Base-by-base conservation (phyloP, 345 rosid species). In the Aegle marmelos region DNA sequence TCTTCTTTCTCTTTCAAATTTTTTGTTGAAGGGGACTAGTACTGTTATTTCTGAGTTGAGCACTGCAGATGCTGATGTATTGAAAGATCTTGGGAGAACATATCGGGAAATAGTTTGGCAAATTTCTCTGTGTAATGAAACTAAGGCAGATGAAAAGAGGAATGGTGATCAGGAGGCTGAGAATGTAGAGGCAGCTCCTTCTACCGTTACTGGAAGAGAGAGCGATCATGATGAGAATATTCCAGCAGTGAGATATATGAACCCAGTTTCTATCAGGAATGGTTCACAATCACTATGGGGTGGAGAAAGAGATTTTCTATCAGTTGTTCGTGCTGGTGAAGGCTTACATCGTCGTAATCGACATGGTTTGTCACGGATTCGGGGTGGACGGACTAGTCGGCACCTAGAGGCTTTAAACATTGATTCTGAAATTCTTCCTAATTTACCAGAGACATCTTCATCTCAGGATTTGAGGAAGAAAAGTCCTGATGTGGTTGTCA, bases 41-140 rank as follows among this genome's bases (percentile, higher is more conserved):
- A 80, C 91, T 75, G 88, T 95, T 81, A 87, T 92, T 58, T 85
- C 97, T 61, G 99, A 95, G 80, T 78, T 95, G 85, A 89, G 98
- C 74, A 77, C 93, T 75, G 91, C 94, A 30, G 98, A 95, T 88
- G 97, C 94, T 82, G 99, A 93, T 85, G 90, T 91, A 62, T 76
- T 95, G 87, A 95, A 86, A 88, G 93, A 91, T 84, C 86, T 95
- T 80, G 96, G 99, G 75, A 77, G 79, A 86, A 80, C 87, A 65
- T 95, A 95, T 83, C 81, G 83, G 86, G 94, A 92, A 82, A 84
- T 89, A 39, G 83, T 91, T 62, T 95, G 99, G 99, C 99, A 95
- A 81, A 84, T 93, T 79, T 91, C 99, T 70, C 76, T 87, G 83
- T 89, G 86, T 75, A 86, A 85, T 78, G 96, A 91, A 80, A 83